These are phyloP conservation scores for Coffea eugenioides DNA, from an alignment of 257 asterid genomes.

Conservation along the genomic window DNA sequence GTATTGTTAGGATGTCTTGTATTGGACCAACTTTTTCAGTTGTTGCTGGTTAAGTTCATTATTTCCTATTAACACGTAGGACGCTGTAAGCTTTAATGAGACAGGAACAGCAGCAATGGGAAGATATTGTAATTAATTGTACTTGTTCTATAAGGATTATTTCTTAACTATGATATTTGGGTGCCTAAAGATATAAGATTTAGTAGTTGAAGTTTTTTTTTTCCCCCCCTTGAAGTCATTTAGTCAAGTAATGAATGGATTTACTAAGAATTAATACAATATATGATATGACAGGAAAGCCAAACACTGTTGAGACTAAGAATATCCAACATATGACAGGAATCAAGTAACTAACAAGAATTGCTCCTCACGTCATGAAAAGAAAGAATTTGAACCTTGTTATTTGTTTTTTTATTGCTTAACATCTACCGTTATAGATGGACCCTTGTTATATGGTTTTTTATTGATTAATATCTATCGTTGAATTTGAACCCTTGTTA, in stretches of 20 bases:
- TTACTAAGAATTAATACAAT: too few relatives aligned
- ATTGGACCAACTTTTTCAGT: not conserved
- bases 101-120: not conserved
- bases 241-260: not conserved
- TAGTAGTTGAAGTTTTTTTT: not conserved
- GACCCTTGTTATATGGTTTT: not conserved
- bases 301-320: not conserved
- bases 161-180: too few relatives aligned
- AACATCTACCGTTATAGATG: not conserved
- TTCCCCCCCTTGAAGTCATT: not conserved
- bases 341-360: too few relatives aligned
- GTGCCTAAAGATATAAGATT: not conserved
- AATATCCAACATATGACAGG: not conserved
- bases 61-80: not conserved
- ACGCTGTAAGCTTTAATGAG: not conserved
- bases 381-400: not conserved
- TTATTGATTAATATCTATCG: not conserved
- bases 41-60: too few relatives aligned
- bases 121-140: not conserved
- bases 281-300: not conserved
- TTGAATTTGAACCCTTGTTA: not conserved
- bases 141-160: not conserved
- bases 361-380: not conserved
- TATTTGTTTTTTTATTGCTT: constrained; percentile 1
- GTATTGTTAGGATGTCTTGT: not conserved